phyloP scores from a whole-genome alignment of 805 yeast species.

The Nakazawaea ishiwadae region DNA sequence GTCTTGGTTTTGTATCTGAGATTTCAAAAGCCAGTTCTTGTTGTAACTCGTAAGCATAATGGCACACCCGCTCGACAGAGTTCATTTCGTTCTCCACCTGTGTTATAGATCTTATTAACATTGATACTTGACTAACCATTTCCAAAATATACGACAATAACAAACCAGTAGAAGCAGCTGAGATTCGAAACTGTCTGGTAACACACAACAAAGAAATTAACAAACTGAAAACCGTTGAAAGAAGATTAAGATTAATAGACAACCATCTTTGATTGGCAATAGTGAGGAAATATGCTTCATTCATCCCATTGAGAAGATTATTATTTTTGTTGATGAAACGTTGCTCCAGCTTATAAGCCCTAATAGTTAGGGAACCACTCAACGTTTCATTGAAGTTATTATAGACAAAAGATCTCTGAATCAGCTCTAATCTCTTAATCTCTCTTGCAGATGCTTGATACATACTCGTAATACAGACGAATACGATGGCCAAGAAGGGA shows the following conservation, averaged over 20 bases:
- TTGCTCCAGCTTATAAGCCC: constrained; percentile 45
- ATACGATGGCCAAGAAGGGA: constrained; percentile 44
- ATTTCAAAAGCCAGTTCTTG: constrained; percentile 63
- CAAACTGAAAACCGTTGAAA: constrained; percentile 47
- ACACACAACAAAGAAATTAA: constrained; percentile 57
- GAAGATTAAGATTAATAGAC: constrained; percentile 51
- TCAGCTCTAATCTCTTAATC: constrained; percentile 70
- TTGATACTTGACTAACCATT: constrained; percentile 51
- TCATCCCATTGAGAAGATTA: constrained; percentile 49
- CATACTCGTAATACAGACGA: constrained; percentile 41
- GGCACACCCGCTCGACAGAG: constrained; percentile 65
- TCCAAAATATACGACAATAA: constrained; percentile 56
- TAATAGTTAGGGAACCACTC: constrained; percentile 61
- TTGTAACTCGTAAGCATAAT: constrained; percentile 58
- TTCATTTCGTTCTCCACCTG: constrained; percentile 75
- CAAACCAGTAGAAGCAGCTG: constrained; percentile 64
- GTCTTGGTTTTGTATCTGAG: constrained; percentile 29
- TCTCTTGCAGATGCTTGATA: constrained; percentile 75
- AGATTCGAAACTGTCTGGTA: constrained; percentile 52
- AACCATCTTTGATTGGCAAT: constrained; percentile 74
- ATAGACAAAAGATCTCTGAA: constrained; percentile 65
- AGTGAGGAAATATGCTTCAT: constrained; percentile 61
- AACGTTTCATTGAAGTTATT: constrained; percentile 68
- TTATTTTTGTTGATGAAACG: constrained; percentile 47
- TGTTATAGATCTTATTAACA: constrained; percentile 60